Evolutionary conservation across 495 filamentous ascomycete species (phyloP), one percentile per base, ranked within the genome.

Genomic region (Daldinia loculata): DNA sequence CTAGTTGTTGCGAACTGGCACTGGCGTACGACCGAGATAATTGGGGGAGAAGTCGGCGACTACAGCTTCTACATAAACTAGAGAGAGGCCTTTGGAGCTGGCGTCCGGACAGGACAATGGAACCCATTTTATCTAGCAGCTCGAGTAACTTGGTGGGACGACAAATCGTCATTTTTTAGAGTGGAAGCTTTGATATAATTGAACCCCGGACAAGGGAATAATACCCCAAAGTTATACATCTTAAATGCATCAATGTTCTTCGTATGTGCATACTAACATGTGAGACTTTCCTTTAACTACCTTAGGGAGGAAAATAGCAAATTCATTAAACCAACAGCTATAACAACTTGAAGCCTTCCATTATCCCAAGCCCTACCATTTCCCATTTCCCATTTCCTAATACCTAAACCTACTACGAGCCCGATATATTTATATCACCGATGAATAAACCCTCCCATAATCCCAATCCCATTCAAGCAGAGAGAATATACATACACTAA

Each of bases 31-130:
- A 67, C 67, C 83, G 76, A 51, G 62, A 66, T 56, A 70, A 61
- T 61, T 74, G 74, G 8, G 73, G 67, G 24, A 71, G 74, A 15
- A 81, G 58, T 67, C 75, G 75, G 36, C 75, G 81, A 17, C 72
- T 84, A 63, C 84, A 87, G 63, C 79, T 82, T 26, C 77, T 70
- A 72, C 85, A 86, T 56, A 85, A 29, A n/a, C 26, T 67, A 2
- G 55, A 57, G 0, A 72, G 36, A 2, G 73, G 62, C 51, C 56
- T 48, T 56, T 57, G 65, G 3, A 77, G 26, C 19, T 69, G 70
- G 34, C 70, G 65, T 12, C 63, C 36, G 6, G 73, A 51, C 9
- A 74, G 56, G 26, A 69, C 41, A 53, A 75, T 38, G 9, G 38
- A 64, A 65, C 71, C 66, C 75, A 77, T 77, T 53, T 65, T 63